Base-by-base conservation (phyloP, 176 grass and related monocot species). In the Ensete glaucum region DNA sequence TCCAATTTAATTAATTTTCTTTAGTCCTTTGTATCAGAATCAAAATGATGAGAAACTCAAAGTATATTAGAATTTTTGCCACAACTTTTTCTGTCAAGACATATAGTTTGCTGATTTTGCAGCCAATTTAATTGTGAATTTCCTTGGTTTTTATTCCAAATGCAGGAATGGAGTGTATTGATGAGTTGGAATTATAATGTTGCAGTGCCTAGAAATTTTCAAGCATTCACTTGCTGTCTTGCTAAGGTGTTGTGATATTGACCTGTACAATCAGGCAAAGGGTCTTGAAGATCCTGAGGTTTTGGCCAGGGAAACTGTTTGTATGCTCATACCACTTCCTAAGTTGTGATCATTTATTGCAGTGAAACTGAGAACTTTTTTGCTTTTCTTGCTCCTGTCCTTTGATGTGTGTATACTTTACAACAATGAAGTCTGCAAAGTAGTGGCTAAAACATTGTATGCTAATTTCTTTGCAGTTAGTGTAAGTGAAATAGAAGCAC, bases 231-330 rank as follows among this genome's bases (percentile, higher is more conserved):
- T 68, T 76, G 63, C 74, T 67, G 71, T 77, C 74, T 74, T 99
- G 66, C 78, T 93, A 62, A 89, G 72, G 72, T 93, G 88, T 76
- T 99, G 80, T 58, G 84, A 83, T 78, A 34, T 94, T 58, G 88
- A 99, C 72, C 80, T 82, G 14, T 82, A 60, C 62, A 90, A 82
- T 82, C 90, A 84, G 65, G 48, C 81, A 76, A 99, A 82, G 78
- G 90, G 90, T 25, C 84, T 99, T 0, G 84, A 86, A 9, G 88
- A 99, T 73, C 95, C 90, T 9, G 81, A 94, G 48, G 4, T 90
- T 56, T 87, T 98, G 24, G 95, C 88, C 64, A 81, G 91, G 80
- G 87, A 94, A 87, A 98, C 95, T 24, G 85, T 92, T 50, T 94
- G 95, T 94, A 89, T 67, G 88, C 84, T 63, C 34, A 69, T 71